phyloP scores from a whole-genome alignment of 306 rosid species.

The Ormosia semicastrata region DNA sequence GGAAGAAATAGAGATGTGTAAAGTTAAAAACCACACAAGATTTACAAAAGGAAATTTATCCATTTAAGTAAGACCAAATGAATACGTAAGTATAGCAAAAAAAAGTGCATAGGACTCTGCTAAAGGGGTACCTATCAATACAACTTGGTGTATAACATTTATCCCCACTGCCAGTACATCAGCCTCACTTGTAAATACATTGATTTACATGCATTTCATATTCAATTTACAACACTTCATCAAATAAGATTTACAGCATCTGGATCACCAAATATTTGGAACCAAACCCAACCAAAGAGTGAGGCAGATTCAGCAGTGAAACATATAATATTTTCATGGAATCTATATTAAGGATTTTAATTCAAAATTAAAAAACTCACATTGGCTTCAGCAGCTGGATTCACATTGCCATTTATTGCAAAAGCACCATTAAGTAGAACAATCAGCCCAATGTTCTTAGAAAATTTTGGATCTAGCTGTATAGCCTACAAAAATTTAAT shows the following conservation, averaged over 20 bases:
- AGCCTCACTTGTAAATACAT: constrained; percentile 74
- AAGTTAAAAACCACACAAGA: no score
- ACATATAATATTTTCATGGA: not conserved
- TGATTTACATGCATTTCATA: no score
- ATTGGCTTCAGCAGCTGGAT: constrained; percentile 97
- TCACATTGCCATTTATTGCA: no score
- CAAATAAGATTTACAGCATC: constrained; percentile 91
- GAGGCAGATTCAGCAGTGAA: constrained; percentile 1
- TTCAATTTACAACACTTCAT: no score
- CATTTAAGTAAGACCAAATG: no score
- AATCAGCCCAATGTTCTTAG: no score
- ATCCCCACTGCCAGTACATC: constrained; percentile 86
- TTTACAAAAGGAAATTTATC: not conserved
- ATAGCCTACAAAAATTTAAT: no score
- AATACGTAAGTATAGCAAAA: not conserved
- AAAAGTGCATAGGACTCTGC: not conserved
- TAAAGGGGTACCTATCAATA: constrained; percentile 56
- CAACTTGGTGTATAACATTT: constrained; percentile 88
- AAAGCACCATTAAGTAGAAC: no score
- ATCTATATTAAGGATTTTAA: no score
- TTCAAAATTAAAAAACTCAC: constrained; percentile 41
- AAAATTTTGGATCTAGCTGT: no score
- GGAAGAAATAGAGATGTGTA: not conserved
- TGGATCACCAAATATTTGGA: constrained; percentile 86
- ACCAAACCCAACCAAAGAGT: constrained; percentile 16